Evolutionary conservation across 208 protist genomes (phyloP).

Genomic region (Crithidia acanthocephali): DNA sequence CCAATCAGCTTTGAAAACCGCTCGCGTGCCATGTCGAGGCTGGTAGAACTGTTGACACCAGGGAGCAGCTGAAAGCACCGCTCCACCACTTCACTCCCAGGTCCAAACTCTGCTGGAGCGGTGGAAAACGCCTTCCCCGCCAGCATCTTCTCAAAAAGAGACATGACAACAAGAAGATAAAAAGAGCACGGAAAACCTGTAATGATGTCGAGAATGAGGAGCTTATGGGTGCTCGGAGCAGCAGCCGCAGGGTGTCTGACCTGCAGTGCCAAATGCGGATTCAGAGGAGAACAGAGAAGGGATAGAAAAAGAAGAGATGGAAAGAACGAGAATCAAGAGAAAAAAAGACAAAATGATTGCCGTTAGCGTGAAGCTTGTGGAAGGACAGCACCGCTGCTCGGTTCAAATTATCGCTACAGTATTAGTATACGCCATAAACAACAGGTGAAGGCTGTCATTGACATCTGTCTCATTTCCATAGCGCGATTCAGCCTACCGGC

Average conservation of each 20-base stretch:
- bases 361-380: too few species aligned
- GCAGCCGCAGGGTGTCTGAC: too few species aligned
- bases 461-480: too few species aligned
- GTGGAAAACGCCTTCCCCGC: conserved; percentile 50
- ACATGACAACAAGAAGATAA: not conserved
- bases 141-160: conserved; percentile 49
- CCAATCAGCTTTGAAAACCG: conserved; percentile 33
- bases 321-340: not conserved
- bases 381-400: not conserved
- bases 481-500: too few species aligned
- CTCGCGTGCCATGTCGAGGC: conserved; percentile 7
- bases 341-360: not conserved
- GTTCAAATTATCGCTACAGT: too few species aligned
- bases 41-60: conserved; percentile 26
- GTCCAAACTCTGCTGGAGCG: conserved; percentile 26
- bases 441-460: too few species aligned
- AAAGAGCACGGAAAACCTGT: not conserved
- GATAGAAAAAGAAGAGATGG: not conserved
- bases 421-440: too few species aligned
- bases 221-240: too few species aligned
- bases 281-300: too few species aligned
- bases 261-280: too few species aligned
- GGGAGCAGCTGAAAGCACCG: conserved; percentile 25
- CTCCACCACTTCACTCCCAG: conserved; percentile 26
- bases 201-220: too few species aligned